Conservation (phyloP, 129 eudicot genomes). For the Oenanthe sinensis region DNA sequence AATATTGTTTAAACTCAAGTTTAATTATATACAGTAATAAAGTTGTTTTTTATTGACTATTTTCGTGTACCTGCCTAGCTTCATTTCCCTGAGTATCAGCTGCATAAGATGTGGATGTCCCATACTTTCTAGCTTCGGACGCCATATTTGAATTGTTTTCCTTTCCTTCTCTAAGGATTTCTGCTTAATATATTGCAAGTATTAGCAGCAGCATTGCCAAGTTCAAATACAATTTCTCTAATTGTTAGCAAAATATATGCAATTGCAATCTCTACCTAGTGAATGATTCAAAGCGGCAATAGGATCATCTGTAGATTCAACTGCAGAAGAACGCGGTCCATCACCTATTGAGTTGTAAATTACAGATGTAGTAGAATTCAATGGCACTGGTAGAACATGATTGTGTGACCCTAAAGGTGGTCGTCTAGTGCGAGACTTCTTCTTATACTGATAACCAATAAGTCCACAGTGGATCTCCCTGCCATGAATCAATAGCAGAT, state of each 20-base stretch:
- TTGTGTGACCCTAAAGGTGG: not conserved
- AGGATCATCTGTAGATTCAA: not conserved
- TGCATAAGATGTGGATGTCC: not conserved
- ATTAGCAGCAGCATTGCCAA: not conserved
- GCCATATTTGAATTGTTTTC: not conserved
- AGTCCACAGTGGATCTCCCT: slow-evolving; percentile 8
- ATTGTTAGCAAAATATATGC: slow-evolving; percentile 1
- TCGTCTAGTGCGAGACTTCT: not conserved
- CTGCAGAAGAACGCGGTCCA: not conserved
- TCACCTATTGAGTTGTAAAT: not conserved
- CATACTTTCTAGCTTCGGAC: not conserved
- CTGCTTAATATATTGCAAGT: not conserved
- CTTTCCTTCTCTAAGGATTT: not conserved
- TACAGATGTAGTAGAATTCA: not conserved
- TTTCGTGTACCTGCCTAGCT: slow-evolving; percentile 1
- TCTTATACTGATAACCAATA: slow-evolving; percentile 3
- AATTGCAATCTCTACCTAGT: not conserved
- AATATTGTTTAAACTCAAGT: not conserved
- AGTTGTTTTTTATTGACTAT: not conserved
- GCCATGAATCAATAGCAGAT: not conserved
- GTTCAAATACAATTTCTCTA: not conserved
- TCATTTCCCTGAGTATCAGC: not conserved
- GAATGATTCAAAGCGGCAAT: not conserved
- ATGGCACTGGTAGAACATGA: not conserved
- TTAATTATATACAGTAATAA: not conserved